These are phyloP conservation scores for Zygnema cylindricum DNA, from an alignment of 139 green algal species.

Conservation along the genomic window DNA sequence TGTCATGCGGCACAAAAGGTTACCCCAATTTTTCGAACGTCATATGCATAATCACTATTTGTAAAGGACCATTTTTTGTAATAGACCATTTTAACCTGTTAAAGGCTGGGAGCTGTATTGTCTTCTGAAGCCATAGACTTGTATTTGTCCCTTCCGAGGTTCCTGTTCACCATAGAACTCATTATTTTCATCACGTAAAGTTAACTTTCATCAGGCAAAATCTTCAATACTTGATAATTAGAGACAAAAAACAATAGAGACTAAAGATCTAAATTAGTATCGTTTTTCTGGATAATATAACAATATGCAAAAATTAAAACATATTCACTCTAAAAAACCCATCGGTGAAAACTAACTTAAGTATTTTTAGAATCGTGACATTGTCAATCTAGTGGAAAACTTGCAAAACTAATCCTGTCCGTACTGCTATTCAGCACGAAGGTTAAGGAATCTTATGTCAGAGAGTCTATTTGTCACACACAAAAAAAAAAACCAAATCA, in stretches of 20 bases:
- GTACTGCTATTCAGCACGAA: too few species aligned
- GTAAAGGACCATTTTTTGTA: neutral
- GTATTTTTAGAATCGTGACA: too few species aligned
- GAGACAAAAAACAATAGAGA: neutral
- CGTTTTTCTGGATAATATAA: neutral
- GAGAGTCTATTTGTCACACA: too few species aligned
- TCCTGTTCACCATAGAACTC: neutral
- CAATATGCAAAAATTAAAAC: neutral
- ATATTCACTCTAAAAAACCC: neutral
- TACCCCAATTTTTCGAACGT: neutral
- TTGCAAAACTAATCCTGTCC: too few species aligned
- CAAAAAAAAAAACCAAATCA: too few species aligned
- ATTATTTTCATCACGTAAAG: too few species aligned
- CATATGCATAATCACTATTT: neutral
- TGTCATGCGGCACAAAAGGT: neutral
- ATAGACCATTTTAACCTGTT: constrained; percentile 25
- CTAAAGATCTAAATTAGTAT: neutral
- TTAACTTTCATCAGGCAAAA: too few species aligned
- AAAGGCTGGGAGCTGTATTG: constrained; percentile 35
- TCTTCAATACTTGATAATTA: neutral
- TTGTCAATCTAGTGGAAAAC: too few species aligned
- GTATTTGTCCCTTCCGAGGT: neutral
- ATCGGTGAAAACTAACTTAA: neutral
- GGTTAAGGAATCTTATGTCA: too few species aligned
- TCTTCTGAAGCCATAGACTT: constrained; percentile 50